Percentiles rank a stretch among this genome's conserved stretches.
These are phyloP conservation scores for Globisporangium recalcitrans DNA, from an alignment of 352 stramenopile genomes.

Conservation along the genomic window DNA sequence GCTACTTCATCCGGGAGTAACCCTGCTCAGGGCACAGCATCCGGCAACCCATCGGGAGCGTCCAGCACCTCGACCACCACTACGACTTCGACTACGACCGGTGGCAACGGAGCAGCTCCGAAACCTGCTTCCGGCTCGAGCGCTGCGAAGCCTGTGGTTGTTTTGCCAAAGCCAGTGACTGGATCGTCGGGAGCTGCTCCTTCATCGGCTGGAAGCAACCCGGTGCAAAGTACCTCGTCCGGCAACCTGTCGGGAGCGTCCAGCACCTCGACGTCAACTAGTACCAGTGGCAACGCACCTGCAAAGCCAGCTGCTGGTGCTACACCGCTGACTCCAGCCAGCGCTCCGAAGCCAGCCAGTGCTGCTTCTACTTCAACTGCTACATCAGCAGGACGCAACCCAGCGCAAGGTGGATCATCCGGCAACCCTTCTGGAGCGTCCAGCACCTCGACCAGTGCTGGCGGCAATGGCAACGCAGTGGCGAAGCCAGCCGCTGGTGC, in stretches of 20 bases:
- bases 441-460: background rate
- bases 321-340: background rate
- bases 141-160: background rate
- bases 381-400: background rate
- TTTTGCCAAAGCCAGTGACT: background rate
- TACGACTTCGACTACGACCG: background rate
- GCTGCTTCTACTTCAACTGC: background rate
- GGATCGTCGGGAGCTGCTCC: background rate
- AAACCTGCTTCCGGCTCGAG: background rate
- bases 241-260: background rate
- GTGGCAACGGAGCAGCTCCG: background rate
- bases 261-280: background rate
- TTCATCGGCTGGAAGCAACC: background rate
- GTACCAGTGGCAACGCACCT: background rate
- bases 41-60: background rate
- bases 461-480: too few relatives aligned
- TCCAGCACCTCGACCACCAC: background rate
- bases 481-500: background rate
- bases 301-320: background rate
- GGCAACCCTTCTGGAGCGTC: background rate
- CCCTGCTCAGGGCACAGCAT: background rate
- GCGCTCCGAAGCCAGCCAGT: background rate
- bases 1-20: background rate
- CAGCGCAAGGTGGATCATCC: background rate
- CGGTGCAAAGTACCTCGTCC: background rate